These are phyloP conservation scores for Fraxinus paxiana DNA, from an alignment of 305 asterid genomes.

Conservation along the genomic window DNA sequence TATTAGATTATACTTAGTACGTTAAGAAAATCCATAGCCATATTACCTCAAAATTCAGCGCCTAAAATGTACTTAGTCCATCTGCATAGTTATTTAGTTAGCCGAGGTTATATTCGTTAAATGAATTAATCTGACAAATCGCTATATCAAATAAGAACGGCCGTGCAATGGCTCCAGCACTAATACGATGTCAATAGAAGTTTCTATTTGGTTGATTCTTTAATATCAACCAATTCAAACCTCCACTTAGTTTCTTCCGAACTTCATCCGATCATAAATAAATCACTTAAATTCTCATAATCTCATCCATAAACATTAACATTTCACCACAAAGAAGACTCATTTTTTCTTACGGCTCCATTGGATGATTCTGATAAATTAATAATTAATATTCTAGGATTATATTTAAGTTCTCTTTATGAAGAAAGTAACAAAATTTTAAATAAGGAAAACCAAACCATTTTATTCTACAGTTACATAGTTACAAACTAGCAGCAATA, in stretches of 20 bases:
- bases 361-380: not conserved
- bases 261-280: not conserved
- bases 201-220: not conserved
- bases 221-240: not conserved
- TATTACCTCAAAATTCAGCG: not conserved
- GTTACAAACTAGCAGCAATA: slow-evolving; percentile 38
- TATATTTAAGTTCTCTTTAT: not conserved
- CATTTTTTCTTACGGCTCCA: not conserved
- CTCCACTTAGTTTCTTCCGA: not conserved
- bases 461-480: not conserved
- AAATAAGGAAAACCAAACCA: not conserved
- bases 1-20: not conserved
- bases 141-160: not conserved
- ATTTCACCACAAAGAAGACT: not conserved
- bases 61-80: not conserved
- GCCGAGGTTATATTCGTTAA: not conserved
- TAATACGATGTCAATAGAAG: not conserved
- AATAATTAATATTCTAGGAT: not conserved
- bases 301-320: not conserved
- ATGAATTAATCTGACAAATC: too few species aligned
- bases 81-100: not conserved
- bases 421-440: not conserved
- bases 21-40: not conserved
- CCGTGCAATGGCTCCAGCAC: not conserved
- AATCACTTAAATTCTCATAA: not conserved